phyloP scores from a whole-genome alignment of 805 yeast species.

The Kluyveromyces aestuarii region DNA sequence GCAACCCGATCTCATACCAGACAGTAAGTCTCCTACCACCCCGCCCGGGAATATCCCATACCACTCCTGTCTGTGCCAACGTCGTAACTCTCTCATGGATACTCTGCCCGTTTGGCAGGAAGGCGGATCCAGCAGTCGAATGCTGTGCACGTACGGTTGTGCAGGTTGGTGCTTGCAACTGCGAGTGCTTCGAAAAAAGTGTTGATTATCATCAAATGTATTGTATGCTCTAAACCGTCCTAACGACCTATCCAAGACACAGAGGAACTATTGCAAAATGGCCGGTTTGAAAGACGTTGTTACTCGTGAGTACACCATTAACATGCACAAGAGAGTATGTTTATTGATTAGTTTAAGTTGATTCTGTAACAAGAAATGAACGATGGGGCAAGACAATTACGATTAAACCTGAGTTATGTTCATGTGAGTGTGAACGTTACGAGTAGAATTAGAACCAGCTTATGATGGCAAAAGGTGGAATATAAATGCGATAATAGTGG shows the following conservation, averaged over 20 bases:
- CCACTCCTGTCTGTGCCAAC: too few relatives aligned
- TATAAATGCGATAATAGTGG: too few relatives aligned
- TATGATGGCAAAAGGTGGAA: too few relatives aligned
- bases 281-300: slow-evolving; percentile 91
- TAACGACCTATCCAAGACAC: slow-evolving; percentile 1
- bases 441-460: too few relatives aligned
- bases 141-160: neutral
- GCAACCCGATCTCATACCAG: too few relatives aligned
- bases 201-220: slow-evolving; percentile 7
- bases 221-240: too few relatives aligned
- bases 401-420: neutral
- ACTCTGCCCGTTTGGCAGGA: neutral
- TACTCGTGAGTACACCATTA: slow-evolving; percentile 99
- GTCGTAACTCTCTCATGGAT: too few relatives aligned
- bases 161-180: too few relatives aligned
- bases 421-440: neutral
- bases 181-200: slow-evolving; percentile 14
- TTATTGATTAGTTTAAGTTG: neutral
- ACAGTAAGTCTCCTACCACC: too few relatives aligned
- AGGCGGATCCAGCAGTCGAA: neutral
- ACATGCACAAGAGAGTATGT: slow-evolving; percentile 98
- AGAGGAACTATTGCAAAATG: slow-evolving; percentile 25
- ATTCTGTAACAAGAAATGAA: neutral
- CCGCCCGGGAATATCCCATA: too few relatives aligned
- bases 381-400: neutral